Evolutionary conservation across 2,329 filamentous ascomycete species (phyloP).

Genomic region (Scytalidium sp.): DNA sequence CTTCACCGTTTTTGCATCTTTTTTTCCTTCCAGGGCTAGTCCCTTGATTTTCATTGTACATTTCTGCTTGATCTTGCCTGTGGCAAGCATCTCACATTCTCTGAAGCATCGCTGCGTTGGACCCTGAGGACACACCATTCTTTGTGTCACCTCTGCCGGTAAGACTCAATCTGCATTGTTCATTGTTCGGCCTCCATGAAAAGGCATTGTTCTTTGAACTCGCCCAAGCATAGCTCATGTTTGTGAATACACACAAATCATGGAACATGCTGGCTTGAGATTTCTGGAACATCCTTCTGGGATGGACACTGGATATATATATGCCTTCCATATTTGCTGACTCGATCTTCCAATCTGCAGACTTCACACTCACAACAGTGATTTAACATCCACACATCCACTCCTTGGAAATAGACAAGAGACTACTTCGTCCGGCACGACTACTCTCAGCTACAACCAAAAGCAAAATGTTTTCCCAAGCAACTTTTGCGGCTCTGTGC

Average conservation of each 20-base stretch:
- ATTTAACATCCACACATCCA: not conserved
- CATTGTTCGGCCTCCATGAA: not conserved
- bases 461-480: constrained; percentile 45
- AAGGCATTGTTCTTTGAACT: not conserved
- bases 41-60: not conserved
- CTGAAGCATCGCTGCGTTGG: not conserved
- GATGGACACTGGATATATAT: no score
- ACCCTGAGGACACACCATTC: constrained; percentile 1
- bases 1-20: not conserved
- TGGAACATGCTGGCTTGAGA: no score
- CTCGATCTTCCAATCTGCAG: not conserved
- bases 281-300: no score
- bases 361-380: not conserved
- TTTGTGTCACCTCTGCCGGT: not conserved
- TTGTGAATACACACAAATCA: no score
- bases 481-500: constrained; percentile 50
- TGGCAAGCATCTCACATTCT: constrained; percentile 2
- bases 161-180: not conserved
- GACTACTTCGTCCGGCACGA: constrained; percentile 23
- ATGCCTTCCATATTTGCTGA: not conserved
- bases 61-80: not conserved
- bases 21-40: constrained; percentile 1
- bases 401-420: constrained; percentile 5
- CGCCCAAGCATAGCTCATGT: no score
- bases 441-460: constrained; percentile 8